These are phyloP conservation scores for Phaseolus coccineus DNA, from an alignment of 331 rosid species.

Conservation along the genomic window DNA sequence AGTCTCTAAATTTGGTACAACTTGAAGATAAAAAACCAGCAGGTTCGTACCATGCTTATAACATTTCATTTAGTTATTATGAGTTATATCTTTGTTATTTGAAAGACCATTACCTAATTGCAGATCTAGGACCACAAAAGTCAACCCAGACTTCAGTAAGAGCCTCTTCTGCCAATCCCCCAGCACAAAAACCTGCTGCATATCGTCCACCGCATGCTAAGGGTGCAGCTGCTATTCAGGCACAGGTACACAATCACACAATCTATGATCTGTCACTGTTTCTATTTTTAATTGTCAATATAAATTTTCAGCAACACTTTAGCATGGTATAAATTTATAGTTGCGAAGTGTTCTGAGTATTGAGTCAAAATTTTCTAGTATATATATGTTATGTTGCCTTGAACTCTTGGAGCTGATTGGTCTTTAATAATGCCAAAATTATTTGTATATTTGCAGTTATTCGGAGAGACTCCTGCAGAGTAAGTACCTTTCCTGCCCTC, in stretches of 20 bases:
- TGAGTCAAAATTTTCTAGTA: constrained; percentile 16
- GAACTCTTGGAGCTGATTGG: constrained; percentile 33
- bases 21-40: constrained; percentile 71
- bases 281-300: constrained; percentile 15
- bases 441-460: constrained; percentile 62
- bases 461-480: constrained; percentile 81
- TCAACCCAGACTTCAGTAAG: constrained; percentile 54
- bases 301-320: neutral
- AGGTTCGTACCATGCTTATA: constrained; percentile 55
- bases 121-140: constrained; percentile 74
- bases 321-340: constrained; percentile 9
- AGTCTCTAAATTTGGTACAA: constrained; percentile 64
- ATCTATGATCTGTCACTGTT: constrained; percentile 6
- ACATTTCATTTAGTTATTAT: constrained; percentile 5
- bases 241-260: constrained; percentile 64
- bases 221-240: constrained; percentile 80
- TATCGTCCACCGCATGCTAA: constrained; percentile 95
- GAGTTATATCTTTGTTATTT: constrained; percentile 13
- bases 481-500: constrained; percentile 44
- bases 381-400: constrained; percentile 25
- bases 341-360: constrained; percentile 28
- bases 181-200: constrained; percentile 86
- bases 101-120: constrained; percentile 42
- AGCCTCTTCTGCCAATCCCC: constrained; percentile 55
- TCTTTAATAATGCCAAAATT: constrained; percentile 45